Evolutionary conservation across 768 basidiomycete species (phyloP).

Genomic region (Agrocybe pediades): DNA sequence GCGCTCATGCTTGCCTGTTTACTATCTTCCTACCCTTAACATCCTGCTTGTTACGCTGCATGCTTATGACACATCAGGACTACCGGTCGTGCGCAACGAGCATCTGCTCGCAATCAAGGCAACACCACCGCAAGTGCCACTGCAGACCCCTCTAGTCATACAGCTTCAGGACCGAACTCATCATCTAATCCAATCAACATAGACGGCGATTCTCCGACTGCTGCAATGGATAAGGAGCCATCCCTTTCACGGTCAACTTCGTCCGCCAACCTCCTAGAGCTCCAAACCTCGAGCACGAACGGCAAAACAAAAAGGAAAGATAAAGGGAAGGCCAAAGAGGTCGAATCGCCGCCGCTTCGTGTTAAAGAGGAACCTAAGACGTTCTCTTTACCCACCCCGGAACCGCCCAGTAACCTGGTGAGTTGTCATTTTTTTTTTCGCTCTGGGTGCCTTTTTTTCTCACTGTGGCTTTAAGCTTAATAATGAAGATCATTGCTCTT

Average conservation of each 20-base stretch:
- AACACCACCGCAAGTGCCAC: constrained; percentile 37
- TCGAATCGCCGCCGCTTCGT: constrained; percentile 36
- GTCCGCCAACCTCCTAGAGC: constrained; percentile 39
- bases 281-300: constrained; percentile 16
- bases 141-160: constrained; percentile 35
- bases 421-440: constrained; percentile 19
- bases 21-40: constrained; percentile 18
- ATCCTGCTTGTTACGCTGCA: constrained; percentile 25
- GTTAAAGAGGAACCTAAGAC: constrained; percentile 57
- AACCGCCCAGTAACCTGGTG: constrained; percentile 46
- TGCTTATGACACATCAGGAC: constrained; percentile 38
- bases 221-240: constrained; percentile 60
- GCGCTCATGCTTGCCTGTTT: constrained; percentile 20
- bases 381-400: constrained; percentile 46
- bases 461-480: constrained; percentile 34
- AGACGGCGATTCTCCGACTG: constrained; percentile 54
- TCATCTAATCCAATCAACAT: constrained; percentile 43
- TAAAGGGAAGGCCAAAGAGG: constrained; percentile 58
- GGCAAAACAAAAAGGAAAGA: constrained; percentile 45
- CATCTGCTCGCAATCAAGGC: constrained; percentile 67
- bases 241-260: constrained; percentile 69
- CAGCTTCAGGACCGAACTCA: constrained; percentile 39
- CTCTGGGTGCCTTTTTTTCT: constrained; percentile 8
- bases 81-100: constrained; percentile 72
- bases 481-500: constrained; percentile 86